These are phyloP conservation scores for Fistulifera solaris DNA, from an alignment of 108 stramenopile genomes.

Conservation along the genomic window DNA sequence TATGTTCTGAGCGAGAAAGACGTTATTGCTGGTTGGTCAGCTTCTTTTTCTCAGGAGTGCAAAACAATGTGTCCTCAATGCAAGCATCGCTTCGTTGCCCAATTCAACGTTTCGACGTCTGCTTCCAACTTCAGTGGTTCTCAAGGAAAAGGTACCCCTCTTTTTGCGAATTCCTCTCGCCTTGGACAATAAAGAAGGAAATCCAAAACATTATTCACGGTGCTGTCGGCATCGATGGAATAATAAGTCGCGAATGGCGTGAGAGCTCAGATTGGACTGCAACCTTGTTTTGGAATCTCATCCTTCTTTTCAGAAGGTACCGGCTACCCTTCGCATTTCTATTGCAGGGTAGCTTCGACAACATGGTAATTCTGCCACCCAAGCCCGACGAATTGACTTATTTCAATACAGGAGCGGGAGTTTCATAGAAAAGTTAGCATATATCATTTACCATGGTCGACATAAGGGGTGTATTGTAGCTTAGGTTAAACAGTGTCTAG, in stretches of 20 bases:
- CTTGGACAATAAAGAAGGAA: constrained; percentile 79
- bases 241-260: constrained; percentile 68
- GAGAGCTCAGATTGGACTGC: constrained; percentile 51
- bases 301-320: constrained; percentile 61
- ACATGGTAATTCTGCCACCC: neutral
- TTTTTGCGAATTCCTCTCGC: constrained; percentile 81
- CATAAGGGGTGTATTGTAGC: no score
- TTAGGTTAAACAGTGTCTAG: no score
- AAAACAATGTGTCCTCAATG: constrained; percentile 67
- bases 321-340: constrained; percentile 71
- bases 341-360: constrained; percentile 66
- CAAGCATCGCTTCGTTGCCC: constrained; percentile 68
- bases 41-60: constrained; percentile 57
- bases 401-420: no score
- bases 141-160: constrained; percentile 59
- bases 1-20: constrained; percentile 38
- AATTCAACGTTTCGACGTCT: constrained; percentile 54
- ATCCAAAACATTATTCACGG: constrained; percentile 39
- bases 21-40: constrained; percentile 61
- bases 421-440: no score
- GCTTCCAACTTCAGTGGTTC: constrained; percentile 62
- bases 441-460: no score
- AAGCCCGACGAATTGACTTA: neutral
- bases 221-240: constrained; percentile 34
- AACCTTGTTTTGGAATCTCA: constrained; percentile 83